These are phyloP conservation scores for Paraconiothyrium sp. DNA, from an alignment of 2,329 filamentous ascomycete species.

Conservation along the genomic window DNA sequence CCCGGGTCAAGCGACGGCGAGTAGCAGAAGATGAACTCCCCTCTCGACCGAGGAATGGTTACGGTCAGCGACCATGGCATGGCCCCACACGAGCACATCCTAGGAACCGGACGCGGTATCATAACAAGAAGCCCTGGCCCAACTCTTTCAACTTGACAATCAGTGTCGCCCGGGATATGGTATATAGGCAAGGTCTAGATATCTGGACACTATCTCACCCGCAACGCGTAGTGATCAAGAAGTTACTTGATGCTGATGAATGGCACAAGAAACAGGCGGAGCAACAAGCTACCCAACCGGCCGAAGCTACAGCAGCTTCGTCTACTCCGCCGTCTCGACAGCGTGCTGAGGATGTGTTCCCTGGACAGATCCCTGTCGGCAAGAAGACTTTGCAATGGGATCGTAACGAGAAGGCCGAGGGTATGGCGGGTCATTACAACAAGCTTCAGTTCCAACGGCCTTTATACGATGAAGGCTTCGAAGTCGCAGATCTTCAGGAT, in stretches of 20 bases:
- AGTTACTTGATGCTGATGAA: neutral
- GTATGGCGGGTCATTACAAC: neutral
- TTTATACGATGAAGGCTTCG: conserved; percentile 5
- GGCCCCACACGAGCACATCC: neutral
- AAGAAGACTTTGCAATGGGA: neutral
- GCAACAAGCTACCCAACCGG: neutral
- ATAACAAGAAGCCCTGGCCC: too few species aligned
- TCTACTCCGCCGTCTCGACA: neutral
- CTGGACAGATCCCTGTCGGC: neutral
- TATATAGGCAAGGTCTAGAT: neutral
- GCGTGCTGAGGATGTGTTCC: neutral
- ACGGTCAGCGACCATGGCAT: neutral
- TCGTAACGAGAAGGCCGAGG: neutral
- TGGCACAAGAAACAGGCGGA: too few species aligned
- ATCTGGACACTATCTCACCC: neutral
- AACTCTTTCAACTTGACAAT: neutral
- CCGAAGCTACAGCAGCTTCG: neutral
- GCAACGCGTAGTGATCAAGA: neutral
- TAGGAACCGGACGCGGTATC: too few species aligned
- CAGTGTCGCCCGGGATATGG: neutral
- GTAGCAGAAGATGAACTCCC: neutral
- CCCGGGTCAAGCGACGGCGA: neutral
- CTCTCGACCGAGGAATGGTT: neutral
- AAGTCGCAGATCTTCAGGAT: neutral
- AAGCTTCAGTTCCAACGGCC: neutral